A percentile compares a stretch with the other conserved stretches of the same genome.
phyloP scores from a whole-genome alignment of 306 rosid species.

The Lathyrus sativus region DNA sequence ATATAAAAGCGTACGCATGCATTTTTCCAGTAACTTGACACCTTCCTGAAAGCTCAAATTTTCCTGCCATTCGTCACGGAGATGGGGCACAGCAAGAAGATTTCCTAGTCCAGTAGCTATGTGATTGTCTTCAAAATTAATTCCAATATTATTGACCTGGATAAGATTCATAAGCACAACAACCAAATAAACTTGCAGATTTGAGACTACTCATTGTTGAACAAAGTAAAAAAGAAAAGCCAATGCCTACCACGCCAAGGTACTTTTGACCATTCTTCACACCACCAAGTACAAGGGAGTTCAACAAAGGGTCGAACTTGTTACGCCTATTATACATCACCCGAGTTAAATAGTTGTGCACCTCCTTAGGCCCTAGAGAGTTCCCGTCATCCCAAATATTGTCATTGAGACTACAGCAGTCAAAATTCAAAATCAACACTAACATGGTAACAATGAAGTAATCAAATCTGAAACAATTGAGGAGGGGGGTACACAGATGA shows the following conservation, averaged over 20 bases:
- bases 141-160: slow-evolving; percentile 91
- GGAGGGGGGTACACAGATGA: neutral
- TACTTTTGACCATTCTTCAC: slow-evolving; percentile 47
- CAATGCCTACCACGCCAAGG: slow-evolving; percentile 59
- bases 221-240: slow-evolving; percentile 26
- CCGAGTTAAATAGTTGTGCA: slow-evolving; percentile 51
- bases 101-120: slow-evolving; percentile 92
- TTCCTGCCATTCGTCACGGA: slow-evolving; percentile 94
- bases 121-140: slow-evolving; percentile 80
- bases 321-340: slow-evolving; percentile 54
- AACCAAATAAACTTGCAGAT: neutral
- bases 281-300: slow-evolving; percentile 52
- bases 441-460: neutral
- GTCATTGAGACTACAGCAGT: slow-evolving; percentile 68
- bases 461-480: neutral
- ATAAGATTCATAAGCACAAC: slow-evolving; percentile 19
- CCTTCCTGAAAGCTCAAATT: slow-evolving; percentile 85
- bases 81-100: slow-evolving; percentile 93
- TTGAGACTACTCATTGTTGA: neutral
- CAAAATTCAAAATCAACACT: slow-evolving; percentile 34
- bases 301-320: slow-evolving; percentile 54
- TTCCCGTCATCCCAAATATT: slow-evolving; percentile 67
- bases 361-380: slow-evolving; percentile 54
- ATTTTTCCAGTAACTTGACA: slow-evolving; percentile 85
- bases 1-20: slow-evolving; percentile 93